Percentiles rank a stretch among this genome's conserved stretches.
Conservation (phyloP, 768 basidiomycete genomes). For the Lactifluus pinguis region DNA sequence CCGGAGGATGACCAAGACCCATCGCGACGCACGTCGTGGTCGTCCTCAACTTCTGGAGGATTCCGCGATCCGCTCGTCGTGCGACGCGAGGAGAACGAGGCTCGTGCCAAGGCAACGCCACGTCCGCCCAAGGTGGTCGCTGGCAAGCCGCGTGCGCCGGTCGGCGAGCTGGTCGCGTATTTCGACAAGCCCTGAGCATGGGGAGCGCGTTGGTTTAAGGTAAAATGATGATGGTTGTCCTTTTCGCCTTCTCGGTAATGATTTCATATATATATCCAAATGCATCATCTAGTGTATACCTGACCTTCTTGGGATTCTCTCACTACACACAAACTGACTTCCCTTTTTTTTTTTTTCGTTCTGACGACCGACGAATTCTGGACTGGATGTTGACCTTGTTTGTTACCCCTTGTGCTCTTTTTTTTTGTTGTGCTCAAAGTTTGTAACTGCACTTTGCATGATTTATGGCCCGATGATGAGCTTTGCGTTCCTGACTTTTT, state of each 20-base stretch:
- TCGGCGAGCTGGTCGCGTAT: constrained; percentile 77
- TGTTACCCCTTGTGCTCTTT: neutral
- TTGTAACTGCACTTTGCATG: neutral
- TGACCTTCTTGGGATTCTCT: neutral
- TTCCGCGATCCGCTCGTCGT: constrained; percentile 74
- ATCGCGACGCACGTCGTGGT: constrained; percentile 21
- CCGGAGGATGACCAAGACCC: constrained; percentile 13
- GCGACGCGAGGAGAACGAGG: constrained; percentile 51
- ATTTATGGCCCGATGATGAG: neutral
- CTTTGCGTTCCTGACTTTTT: neutral
- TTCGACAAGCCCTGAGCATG: constrained; percentile 39
- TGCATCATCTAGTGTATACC: neutral
- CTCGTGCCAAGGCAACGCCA: constrained; percentile 30
- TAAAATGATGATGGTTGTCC: neutral
- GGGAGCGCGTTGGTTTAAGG: neutral
- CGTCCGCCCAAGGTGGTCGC: constrained; percentile 35
- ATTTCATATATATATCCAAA: neutral
- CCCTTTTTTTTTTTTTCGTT: neutral
- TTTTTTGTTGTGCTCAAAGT: neutral
- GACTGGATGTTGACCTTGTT: neutral
- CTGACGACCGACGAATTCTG: neutral
- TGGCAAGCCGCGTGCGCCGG: constrained; percentile 53
- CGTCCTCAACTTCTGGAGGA: constrained; percentile 27
- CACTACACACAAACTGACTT: neutral
- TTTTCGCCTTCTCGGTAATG: neutral